Evolutionary conservation across 139 green algal genomes (phyloP).

Genomic region (Ettlia oleoabundans): DNA sequence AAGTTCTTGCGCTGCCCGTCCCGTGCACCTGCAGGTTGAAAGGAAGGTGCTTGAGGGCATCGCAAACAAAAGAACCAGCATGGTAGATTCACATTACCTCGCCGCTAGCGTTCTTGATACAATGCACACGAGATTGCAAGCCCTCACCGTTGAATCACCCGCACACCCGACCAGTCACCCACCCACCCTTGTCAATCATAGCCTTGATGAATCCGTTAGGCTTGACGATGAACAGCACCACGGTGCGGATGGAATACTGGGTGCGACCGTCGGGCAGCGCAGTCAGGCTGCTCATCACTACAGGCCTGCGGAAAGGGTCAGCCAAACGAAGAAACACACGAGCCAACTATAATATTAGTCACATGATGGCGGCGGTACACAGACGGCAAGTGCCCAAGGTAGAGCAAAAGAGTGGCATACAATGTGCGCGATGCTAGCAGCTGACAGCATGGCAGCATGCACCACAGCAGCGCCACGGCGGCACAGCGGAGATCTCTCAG

Average conservation of each 20-base stretch:
- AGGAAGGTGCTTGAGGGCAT: background rate
- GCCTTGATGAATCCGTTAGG: slow-evolving; percentile 53
- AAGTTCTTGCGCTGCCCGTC: slow-evolving; percentile 40
- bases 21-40: slow-evolving; percentile 2
- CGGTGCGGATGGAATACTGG: slow-evolving; percentile 9
- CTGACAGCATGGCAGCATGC: background rate
- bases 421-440: background rate
- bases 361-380: background rate
- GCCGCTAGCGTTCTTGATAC: no score
- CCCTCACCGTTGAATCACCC: no score
- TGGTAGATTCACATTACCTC: no score
- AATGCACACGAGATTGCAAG: background rate
- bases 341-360: no score
- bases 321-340: no score
- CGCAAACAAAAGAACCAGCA: background rate
- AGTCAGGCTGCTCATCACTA: slow-evolving; percentile 12
- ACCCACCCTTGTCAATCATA: slow-evolving; percentile 48
- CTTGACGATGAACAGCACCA: slow-evolving; percentile 42
- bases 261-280: background rate
- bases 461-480: background rate
- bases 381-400: background rate
- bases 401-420: background rate
- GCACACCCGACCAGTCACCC: no score
- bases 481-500: background rate
- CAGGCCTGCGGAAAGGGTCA: background rate